Evolutionary conservation across 306 rosid species (phyloP).

Genomic region (Luffa aegyptiaca): DNA sequence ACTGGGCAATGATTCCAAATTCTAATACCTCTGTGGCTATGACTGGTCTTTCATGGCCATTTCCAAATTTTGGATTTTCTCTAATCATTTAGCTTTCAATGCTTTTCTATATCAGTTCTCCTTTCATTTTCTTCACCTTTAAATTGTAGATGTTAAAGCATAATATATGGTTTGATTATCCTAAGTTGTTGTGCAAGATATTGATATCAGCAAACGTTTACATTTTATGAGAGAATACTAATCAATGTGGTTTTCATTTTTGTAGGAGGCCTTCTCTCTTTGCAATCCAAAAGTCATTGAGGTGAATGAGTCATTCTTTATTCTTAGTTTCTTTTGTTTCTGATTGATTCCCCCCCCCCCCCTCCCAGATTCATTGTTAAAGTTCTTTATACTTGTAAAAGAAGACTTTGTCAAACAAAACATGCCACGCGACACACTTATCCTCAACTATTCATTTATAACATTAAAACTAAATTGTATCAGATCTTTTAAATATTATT

Average conservation of each 20-base stretch:
- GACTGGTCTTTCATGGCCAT: not conserved
- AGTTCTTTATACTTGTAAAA: not conserved
- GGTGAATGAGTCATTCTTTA: constrained; percentile 39
- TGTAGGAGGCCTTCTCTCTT: constrained; percentile 81
- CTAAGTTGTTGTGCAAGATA: not conserved
- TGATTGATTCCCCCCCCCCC: not conserved
- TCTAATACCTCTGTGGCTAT: not conserved
- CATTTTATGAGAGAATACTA: constrained; percentile 3
- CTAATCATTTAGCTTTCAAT: not conserved
- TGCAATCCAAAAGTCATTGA: constrained; percentile 70
- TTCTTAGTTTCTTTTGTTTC: not conserved
- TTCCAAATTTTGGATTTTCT: not conserved
- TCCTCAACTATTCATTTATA: not conserved
- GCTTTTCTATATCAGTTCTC: not conserved
- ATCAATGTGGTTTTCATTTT: constrained; percentile 6
- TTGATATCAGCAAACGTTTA: not conserved
- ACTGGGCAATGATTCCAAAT: not conserved
- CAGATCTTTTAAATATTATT: not conserved
- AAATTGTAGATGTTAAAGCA: not conserved
- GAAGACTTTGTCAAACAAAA: not conserved
- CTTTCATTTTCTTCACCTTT: not conserved
- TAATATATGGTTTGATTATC: not conserved
- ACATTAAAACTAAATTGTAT: not conserved
- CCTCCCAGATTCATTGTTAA: not conserved
- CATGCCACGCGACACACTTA: not conserved